A percentile compares a stretch with the other conserved stretches of the same genome.
phyloP scores from a whole-genome alignment of 495 filamentous ascomycete genomes.

The Mycothermus thermophilus region DNA sequence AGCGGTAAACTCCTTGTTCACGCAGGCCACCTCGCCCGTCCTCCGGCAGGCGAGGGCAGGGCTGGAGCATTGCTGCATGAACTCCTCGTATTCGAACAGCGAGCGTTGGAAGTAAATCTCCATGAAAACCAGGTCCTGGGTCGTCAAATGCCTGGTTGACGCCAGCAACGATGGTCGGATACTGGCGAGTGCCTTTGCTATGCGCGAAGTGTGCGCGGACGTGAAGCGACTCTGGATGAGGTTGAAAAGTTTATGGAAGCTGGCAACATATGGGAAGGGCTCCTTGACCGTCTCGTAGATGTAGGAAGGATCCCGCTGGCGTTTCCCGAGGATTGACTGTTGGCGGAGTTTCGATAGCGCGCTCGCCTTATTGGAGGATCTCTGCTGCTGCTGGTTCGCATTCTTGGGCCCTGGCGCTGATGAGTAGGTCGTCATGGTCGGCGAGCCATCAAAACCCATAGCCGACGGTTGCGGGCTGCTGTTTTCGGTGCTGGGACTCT shows the following conservation, averaged over 20 bases:
- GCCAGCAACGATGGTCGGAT: slow-evolving; percentile 89
- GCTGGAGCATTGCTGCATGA: slow-evolving; percentile 72
- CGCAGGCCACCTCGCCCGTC: slow-evolving; percentile 81
- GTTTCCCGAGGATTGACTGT: slow-evolving; percentile 41
- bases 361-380: slow-evolving; percentile 18
- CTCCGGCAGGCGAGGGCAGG: slow-evolving; percentile 84
- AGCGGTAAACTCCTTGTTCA: slow-evolving; percentile 88
- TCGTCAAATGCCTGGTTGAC: slow-evolving; percentile 66
- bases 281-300: slow-evolving; percentile 82
- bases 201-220: slow-evolving; percentile 51
- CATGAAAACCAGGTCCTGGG: slow-evolving; percentile 88
- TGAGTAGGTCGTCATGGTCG: slow-evolving; percentile 30
- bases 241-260: slow-evolving; percentile 80
- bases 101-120: slow-evolving; percentile 93
- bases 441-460: slow-evolving; percentile 31
- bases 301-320: slow-evolving; percentile 53
- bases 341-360: slow-evolving; percentile 29
- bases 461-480: slow-evolving; percentile 34
- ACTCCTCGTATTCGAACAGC: slow-evolving; percentile 82
- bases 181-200: slow-evolving; percentile 73
- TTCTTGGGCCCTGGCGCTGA: slow-evolving; percentile 11
- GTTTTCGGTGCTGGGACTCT: slow-evolving; percentile 37
- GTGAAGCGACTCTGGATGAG: slow-evolving; percentile 68
- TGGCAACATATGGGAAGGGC: slow-evolving; percentile 77
- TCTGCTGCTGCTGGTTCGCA: slow-evolving; percentile 19